A percentile compares a stretch with the other conserved stretches of the same genome.
Conservation (phyloP, 2,329 filamentous ascomycete genomes). For the Taxawa tesnikishii region DNA sequence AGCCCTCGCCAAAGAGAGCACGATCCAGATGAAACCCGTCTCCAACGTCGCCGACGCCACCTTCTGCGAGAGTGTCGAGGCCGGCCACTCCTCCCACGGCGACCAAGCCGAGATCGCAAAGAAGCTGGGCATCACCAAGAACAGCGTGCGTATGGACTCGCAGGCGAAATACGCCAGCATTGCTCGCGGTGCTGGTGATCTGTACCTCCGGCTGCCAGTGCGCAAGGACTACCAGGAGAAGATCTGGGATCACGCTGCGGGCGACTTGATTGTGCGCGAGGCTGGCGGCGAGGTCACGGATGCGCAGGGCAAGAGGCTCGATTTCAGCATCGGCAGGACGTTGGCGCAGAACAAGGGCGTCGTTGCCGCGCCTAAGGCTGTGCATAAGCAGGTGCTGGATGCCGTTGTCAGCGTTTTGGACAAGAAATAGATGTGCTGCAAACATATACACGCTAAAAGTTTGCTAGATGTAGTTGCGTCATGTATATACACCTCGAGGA, state of each 20-base stretch:
- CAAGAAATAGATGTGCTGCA: constrained; percentile 30
- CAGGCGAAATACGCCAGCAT: constrained; percentile 97
- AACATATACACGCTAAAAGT: too few relatives aligned
- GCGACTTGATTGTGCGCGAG: constrained; percentile 86
- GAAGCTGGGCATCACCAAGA: constrained; percentile 73
- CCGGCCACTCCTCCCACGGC: constrained; percentile 78
- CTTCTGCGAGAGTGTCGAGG: constrained; percentile 95
- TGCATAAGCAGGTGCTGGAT: constrained; percentile 65
- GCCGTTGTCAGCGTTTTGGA: constrained; percentile 71
- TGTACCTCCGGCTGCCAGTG: constrained; percentile 83
- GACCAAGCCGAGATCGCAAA: constrained; percentile 77
- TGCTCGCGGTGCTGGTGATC: constrained; percentile 82
- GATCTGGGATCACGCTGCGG: constrained; percentile 98
- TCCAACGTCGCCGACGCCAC: constrained; percentile 65
- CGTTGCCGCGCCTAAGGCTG: constrained; percentile 66
- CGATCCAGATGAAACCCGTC: constrained; percentile 70
- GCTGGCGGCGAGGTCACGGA: constrained; percentile 89
- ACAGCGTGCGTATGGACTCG: constrained; percentile 92
- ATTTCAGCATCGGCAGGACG: constrained; percentile 80
- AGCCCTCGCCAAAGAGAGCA: constrained; percentile 41
- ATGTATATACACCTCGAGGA: too few relatives aligned
- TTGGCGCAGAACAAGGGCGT: constrained; percentile 87
- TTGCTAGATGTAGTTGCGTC: too few relatives aligned
- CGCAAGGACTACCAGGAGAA: constrained; percentile 90
- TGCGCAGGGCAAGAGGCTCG: constrained; percentile 67